These are phyloP conservation scores for Backusella australiensis DNA, from an alignment of 192 early-diverging fungal genomes.

Conservation along the genomic window DNA sequence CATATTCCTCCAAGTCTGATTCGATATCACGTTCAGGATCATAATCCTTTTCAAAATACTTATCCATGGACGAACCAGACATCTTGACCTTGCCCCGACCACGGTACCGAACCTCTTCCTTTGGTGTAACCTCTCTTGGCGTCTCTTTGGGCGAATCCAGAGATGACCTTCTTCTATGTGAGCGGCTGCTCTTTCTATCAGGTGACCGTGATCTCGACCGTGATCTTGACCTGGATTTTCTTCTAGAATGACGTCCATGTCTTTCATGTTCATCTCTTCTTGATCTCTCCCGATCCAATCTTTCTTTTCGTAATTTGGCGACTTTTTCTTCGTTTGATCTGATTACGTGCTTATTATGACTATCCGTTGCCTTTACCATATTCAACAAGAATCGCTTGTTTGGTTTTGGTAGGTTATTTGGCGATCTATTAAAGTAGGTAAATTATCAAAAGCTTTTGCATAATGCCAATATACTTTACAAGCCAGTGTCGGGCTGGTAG, in stretches of 20 bases:
- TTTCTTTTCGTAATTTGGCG: constrained; percentile 17
- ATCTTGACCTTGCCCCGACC: constrained; percentile 41
- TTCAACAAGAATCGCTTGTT: constrained; percentile 59
- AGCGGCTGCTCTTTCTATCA: neutral
- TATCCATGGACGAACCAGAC: constrained; percentile 51
- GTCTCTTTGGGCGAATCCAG: neutral
- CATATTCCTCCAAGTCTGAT: constrained; percentile 27
- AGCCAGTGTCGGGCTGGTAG: constrained; percentile 29
- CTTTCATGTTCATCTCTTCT: constrained; percentile 1
- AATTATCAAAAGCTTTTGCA: neutral
- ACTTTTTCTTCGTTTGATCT: constrained; percentile 46
- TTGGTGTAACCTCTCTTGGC: neutral
- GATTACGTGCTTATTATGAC: constrained; percentile 53
- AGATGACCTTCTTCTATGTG: neutral
- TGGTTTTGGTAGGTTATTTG: constrained; percentile 44
- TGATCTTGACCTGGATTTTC: neutral
- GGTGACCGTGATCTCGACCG: constrained; percentile 8
- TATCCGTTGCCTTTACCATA: constrained; percentile 52
- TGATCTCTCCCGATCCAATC: constrained; percentile 12
- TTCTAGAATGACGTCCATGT: neutral
- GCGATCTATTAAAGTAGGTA: constrained; percentile 28
- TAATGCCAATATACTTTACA: constrained; percentile 12
- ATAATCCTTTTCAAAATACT: constrained; percentile 52
- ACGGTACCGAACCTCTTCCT: constrained; percentile 5
- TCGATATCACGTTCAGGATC: constrained; percentile 43